These are phyloP conservation scores for Aspergillus ochraceus DNA, from an alignment of 2,329 filamentous ascomycete species.

Conservation along the genomic window DNA sequence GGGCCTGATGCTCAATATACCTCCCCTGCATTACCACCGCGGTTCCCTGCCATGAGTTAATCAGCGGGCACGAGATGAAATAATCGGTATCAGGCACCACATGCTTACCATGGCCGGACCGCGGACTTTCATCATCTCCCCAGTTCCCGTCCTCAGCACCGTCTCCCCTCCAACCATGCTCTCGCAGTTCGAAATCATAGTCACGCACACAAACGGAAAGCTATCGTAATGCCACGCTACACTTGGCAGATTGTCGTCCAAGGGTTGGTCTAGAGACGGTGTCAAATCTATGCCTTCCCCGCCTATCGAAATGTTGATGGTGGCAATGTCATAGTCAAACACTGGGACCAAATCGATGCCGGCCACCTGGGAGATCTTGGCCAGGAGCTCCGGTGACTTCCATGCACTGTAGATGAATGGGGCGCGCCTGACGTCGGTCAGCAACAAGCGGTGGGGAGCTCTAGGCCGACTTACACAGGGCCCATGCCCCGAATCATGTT, in stretches of 20 bases:
- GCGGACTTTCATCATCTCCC: slow-evolving; percentile 30
- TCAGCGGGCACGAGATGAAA: too few relatives aligned
- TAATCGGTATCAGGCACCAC: too few relatives aligned
- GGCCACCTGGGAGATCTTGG: slow-evolving; percentile 56
- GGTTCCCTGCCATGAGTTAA: slow-evolving; percentile 6
- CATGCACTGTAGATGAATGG: slow-evolving; percentile 62
- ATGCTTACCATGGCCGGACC: neutral
- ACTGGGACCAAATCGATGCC: slow-evolving; percentile 59
- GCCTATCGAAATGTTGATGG: neutral
- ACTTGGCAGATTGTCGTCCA: slow-evolving; percentile 9
- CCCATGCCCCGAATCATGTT: slow-evolving; percentile 54
- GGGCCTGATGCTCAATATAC: slow-evolving; percentile 62
- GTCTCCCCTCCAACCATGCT: slow-evolving; percentile 65
- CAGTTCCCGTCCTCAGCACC: slow-evolving; percentile 57
- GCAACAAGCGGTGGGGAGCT: too few relatives aligned
- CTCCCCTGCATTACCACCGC: slow-evolving; percentile 62
- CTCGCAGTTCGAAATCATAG: slow-evolving; percentile 63
- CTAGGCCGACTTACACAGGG: slow-evolving; percentile 47
- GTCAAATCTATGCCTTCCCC: neutral
- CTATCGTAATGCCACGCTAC: slow-evolving; percentile 52
- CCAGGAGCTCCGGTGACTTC: slow-evolving; percentile 55
- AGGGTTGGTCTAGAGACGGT: neutral
- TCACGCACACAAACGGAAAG: slow-evolving; percentile 65
- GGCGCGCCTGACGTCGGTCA: slow-evolving; percentile 46
- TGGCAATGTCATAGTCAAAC: slow-evolving; percentile 6